Base-by-base conservation (phyloP, 2,329 filamentous ascomycete genomes). In the Juglanconis juglandina region DNA sequence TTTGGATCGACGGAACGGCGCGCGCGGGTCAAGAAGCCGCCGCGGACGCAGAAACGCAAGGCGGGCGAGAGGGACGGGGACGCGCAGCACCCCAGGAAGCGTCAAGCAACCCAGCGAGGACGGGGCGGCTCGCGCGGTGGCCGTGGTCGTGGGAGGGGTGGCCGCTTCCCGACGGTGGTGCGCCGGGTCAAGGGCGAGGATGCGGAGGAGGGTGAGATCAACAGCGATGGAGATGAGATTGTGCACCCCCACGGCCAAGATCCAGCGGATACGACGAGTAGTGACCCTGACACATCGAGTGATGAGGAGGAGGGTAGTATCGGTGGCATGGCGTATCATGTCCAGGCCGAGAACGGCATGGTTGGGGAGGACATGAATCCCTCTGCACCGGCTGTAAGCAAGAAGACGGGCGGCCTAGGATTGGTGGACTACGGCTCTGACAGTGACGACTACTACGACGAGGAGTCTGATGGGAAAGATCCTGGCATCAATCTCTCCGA, bases 151-250 rank as follows among this genome's bases (percentile, higher is more conserved):
- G 44, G 66, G 10, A 60, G 59, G 3, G 63, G 54, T 37, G 60
- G 63, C 46, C 58, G 56, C 17, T 54, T 30, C 13, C 17, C 48
- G 51, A 37, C 37, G 39, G 32, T 32, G 41, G 32, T 14, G 39
- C 14, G 17, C n/a, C 14, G 33, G 6, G 59, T 32, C 8, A 13
- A 37, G 17, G 39, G 48, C 51, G 32, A 39, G 7, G 60, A 62
- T n/a, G 57, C 44, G 0, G 68, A 69, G 53, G 66, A 68, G 13
- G 68, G 68, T 17, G 68, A 70, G 58, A 56, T 68, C 10, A 56
- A 62, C 47, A 67, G 63, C 32, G 67, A 65, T 7, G 67, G 60
- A 3, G 65, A 66, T 9, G 62, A 65, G 32, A 52, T 32, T 53
- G 48, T 13, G 10, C 17, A 17, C 17, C 17, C 17, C 17, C 17